Conservation (phyloP, 2,329 filamentous ascomycete genomes). For the Sporothrix mexicana region DNA sequence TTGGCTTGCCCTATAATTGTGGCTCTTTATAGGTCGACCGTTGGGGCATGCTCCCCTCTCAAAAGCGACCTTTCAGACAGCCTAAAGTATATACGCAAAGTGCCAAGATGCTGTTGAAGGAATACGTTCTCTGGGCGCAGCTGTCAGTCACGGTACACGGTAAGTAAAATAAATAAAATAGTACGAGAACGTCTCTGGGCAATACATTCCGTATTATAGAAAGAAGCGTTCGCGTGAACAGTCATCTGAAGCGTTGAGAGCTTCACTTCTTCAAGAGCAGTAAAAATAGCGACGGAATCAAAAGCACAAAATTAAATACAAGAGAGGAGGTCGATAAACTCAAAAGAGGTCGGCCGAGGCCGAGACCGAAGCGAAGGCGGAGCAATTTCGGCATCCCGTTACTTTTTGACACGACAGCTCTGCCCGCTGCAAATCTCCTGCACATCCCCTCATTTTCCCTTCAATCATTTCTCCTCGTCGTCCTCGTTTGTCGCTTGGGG, state of each 20-base stretch:
- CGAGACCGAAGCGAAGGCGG: conserved; percentile 20
- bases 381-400: background rate
- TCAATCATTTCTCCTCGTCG: no score
- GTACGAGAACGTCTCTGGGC: background rate
- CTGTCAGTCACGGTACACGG: background rate
- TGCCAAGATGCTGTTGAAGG: background rate
- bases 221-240: background rate
- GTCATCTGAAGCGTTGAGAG: background rate
- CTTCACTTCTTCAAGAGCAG: background rate
- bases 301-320: background rate
- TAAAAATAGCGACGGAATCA: background rate
- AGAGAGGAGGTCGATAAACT: background rate
- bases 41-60: background rate
- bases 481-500: background rate
- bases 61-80: background rate
- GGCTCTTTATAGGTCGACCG: background rate
- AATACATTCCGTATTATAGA: background rate
- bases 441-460: background rate
- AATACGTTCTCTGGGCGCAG: background rate
- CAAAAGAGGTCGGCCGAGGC: conserved; percentile 14
- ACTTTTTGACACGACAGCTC: background rate
- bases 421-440: background rate
- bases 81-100: conserved; percentile 5
- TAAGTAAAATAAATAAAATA: background rate
- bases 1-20: background rate